Evolutionary conservation across 192 early-diverging fungal species (phyloP).

Genomic region (Coemansia sp.): DNA sequence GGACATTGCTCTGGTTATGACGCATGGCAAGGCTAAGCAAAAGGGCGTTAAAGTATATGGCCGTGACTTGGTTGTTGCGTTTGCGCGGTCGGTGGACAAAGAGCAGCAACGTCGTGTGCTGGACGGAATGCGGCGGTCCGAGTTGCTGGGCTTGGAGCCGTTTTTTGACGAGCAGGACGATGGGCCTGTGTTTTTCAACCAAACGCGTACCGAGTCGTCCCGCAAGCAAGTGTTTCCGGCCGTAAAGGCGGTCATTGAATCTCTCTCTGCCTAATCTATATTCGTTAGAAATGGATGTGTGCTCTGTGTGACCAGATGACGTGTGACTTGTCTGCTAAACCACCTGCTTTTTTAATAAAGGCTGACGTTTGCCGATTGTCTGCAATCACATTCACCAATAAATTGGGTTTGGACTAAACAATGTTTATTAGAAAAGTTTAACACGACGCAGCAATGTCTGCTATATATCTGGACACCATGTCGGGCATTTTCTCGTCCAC

Average conservation of each 20-base stretch:
- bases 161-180: neutral
- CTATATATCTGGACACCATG: constrained; percentile 33
- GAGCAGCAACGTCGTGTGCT: constrained; percentile 6
- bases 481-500: constrained; percentile 59
- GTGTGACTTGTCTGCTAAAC: no score
- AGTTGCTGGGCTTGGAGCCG: constrained; percentile 6
- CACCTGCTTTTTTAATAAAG: no score
- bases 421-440: neutral
- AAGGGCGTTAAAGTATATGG: constrained; percentile 31
- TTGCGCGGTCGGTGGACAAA: neutral
- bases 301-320: no score
- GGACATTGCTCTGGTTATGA: constrained; percentile 49
- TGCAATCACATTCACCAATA: neutral
- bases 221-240: constrained; percentile 50
- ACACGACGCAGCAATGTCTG: constrained; percentile 39
- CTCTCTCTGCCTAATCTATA: neutral
- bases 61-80: constrained; percentile 33
- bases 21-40: constrained; percentile 39
- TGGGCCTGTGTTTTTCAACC: constrained; percentile 9
- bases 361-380: neutral
- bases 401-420: neutral
- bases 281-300: no score
- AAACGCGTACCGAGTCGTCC: constrained; percentile 28
- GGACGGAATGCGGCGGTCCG: constrained; percentile 2
- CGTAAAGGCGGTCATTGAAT: constrained; percentile 29